Base-by-base conservation (phyloP, 805 yeast species). In the Sungouiozyma ichnusensis region DNA sequence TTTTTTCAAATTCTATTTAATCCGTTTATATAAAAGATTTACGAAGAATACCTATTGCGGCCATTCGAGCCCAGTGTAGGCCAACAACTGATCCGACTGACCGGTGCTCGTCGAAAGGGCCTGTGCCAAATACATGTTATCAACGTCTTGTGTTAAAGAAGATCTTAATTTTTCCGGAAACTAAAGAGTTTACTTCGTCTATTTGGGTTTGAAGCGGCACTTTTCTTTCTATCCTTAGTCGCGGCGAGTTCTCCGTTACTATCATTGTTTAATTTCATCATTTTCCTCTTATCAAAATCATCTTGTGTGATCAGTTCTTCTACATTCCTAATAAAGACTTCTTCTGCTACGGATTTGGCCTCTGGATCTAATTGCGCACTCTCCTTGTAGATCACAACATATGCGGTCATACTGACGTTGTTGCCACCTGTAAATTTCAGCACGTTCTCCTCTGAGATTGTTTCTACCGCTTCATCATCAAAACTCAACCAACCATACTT, bases 391-490 rank as follows among this genome's bases (percentile, higher is more conserved):
- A 88, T 84, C 40, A 90, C 65, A 20, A 90, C 79, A 62, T 90
- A 90, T 1, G 97, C 97, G 27, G 95, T 81, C 0, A 95, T 87
- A 54, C 84, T 69, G 11, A 92, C 92, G 2, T 85, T 81, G 3
- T 81, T 78, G 57, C 85, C 90, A 17, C 97, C 97, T 52, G 85
- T 82, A 54, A 90, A 92, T 50, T 81, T 76, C 60, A 77, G 71
- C 2, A 90, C 96, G 49, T 80, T 86, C 33, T 75, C 68, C 45
- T 86, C 94, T 49, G 81, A 85, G 7, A 90, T 86, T 14, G 80
- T 65, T 58, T 90, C 97, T 2, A 90, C 96, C 3, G 94, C 79
- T 61, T 92, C 97, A 61, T 90, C 98, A 59, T 90, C 98, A 64
- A 84, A 92, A 41, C 92, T 64, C 24, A 92, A 65, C 98, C 98